Evolutionary conservation across 768 basidiomycete genomes (phyloP).

Genomic region (Sarcodon aspratus): DNA sequence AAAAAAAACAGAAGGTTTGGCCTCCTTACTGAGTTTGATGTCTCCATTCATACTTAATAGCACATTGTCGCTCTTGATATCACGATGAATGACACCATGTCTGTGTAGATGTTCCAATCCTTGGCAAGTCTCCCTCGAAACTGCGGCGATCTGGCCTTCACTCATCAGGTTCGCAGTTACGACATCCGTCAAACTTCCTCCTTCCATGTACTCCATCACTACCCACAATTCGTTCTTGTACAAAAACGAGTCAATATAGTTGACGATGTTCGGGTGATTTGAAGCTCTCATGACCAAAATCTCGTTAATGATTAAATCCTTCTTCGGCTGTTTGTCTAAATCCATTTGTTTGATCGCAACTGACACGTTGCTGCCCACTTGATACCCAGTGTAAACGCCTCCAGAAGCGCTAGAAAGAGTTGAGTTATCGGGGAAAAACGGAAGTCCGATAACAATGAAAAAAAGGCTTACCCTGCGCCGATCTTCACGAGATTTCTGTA

Average conservation of each 20-base stretch:
- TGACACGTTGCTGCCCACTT: constrained; percentile 86
- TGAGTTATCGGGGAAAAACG: constrained; percentile 1
- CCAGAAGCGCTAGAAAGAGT: constrained; percentile 66
- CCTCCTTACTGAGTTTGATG: constrained; percentile 88
- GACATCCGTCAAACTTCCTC: constrained; percentile 88
- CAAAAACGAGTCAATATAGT: constrained; percentile 97
- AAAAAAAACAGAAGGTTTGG: background rate
- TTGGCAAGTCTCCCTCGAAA: constrained; percentile 85
- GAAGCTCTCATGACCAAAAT: constrained; percentile 98
- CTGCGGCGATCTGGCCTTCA: constrained; percentile 97
- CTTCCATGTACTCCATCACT: constrained; percentile 99
- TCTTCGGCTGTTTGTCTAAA: constrained; percentile 98
- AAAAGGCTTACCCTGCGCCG: constrained; percentile 76
- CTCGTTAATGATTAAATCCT: constrained; percentile 99
- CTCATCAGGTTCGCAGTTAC: constrained; percentile 95
- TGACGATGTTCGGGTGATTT: constrained; percentile 96
- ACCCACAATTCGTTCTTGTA: constrained; percentile 99
- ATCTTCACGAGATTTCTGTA: constrained; percentile 94
- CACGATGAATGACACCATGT: constrained; percentile 96
- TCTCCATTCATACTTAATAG: constrained; percentile 87
- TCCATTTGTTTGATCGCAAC: constrained; percentile 99
- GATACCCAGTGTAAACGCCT: constrained; percentile 97
- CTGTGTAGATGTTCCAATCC: constrained; percentile 91
- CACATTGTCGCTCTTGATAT: constrained; percentile 99
- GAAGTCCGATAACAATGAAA: constrained; percentile 1